These are phyloP conservation scores for Erodium texanum DNA, from an alignment of 441 rosid species.

Conservation along the genomic window DNA sequence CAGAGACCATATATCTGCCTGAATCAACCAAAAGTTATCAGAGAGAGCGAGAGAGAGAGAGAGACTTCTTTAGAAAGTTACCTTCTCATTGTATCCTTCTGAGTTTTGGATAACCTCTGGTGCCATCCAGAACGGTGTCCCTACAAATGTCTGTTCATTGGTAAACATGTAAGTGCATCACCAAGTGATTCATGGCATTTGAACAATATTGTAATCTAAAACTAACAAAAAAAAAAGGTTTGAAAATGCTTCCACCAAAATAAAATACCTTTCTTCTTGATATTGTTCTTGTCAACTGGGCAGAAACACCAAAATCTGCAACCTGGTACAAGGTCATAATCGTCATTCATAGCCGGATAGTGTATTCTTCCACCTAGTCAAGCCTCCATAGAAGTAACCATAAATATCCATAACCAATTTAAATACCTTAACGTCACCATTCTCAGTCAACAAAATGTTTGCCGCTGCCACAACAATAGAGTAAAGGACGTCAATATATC, in stretches of 20 bases:
- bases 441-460: constrained; percentile 84
- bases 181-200: not conserved
- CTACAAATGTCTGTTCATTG: constrained; percentile 86
- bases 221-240: not conserved
- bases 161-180: constrained; percentile 35
- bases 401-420: constrained; percentile 9
- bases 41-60: not conserved
- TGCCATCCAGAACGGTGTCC: constrained; percentile 99
- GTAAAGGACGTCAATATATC: constrained; percentile 23
- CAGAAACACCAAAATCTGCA: constrained; percentile 99
- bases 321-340: constrained; percentile 50
- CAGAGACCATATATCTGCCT: constrained; percentile 99
- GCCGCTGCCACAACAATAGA: constrained; percentile 67
- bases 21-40: constrained; percentile 24
- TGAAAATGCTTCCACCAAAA: constrained; percentile 11
- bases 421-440: constrained; percentile 93
- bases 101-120: constrained; percentile 99
- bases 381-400: constrained; percentile 9
- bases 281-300: constrained; percentile 89
- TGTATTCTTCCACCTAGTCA: constrained; percentile 7
- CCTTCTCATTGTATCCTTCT: constrained; percentile 98
- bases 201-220: not conserved
- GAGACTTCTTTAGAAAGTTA: constrained; percentile 19
- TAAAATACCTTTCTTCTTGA: constrained; percentile 86
- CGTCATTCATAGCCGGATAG: constrained; percentile 10